Conservation (phyloP, 257 asterid species). For the Leptodermis oblonga region DNA sequence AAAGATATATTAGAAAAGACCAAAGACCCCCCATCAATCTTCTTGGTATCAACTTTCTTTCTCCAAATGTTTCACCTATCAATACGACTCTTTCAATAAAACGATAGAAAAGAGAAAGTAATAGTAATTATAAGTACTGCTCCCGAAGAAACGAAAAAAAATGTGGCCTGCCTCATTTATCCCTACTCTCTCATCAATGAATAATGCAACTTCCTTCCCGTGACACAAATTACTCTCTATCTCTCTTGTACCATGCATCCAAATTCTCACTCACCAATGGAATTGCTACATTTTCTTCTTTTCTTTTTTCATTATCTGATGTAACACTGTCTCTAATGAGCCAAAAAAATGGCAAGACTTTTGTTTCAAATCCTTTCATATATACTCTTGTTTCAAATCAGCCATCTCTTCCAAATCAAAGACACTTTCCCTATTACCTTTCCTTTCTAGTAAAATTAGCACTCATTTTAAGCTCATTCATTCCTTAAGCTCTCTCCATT, state of each 20-base stretch:
- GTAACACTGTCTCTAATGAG: not conserved
- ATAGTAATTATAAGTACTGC: too few species aligned
- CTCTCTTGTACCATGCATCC: not conserved
- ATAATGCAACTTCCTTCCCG: not conserved
- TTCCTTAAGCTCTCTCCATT: not conserved
- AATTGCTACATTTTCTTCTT: not conserved
- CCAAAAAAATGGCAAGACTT: conserved; percentile 1
- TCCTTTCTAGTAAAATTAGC: not conserved
- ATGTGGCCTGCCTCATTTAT: conserved; percentile 9
- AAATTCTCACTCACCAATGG: not conserved
- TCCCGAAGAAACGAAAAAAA: too few species aligned
- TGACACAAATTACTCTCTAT: not conserved
- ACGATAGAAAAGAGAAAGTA: too few species aligned
- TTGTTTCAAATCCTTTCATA: too few species aligned
- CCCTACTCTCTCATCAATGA: not conserved
- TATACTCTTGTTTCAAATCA: not conserved
- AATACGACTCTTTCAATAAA: too few species aligned
- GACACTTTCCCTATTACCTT: not conserved
- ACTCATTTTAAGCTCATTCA: not conserved
- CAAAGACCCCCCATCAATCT: too few species aligned
- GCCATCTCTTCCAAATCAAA: not conserved
- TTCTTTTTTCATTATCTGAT: not conserved
- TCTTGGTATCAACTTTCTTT: not conserved
- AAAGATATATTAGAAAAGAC: too few species aligned
- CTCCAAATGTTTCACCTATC: conserved; percentile 22